A percentile compares a stretch with the other conserved stretches of the same genome.
Evolutionary conservation across 768 basidiomycete species (phyloP).

Genomic region (Trametes punicea): DNA sequence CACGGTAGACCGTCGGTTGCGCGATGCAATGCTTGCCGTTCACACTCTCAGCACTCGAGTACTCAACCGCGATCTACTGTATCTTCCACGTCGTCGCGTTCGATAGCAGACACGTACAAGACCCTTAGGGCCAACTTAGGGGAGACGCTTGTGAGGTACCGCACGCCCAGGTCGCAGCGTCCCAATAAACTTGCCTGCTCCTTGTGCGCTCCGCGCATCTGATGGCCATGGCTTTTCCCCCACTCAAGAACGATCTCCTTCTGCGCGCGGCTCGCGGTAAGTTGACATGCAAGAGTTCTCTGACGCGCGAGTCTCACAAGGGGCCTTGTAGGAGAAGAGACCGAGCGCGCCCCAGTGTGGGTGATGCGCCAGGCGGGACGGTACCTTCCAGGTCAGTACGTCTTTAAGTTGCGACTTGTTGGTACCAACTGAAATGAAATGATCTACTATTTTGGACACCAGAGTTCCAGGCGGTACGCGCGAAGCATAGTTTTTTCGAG

Average conservation of each 20-base stretch:
- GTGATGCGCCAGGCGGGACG: constrained; percentile 97
- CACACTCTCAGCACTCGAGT: constrained; percentile 2
- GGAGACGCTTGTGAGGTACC: not conserved
- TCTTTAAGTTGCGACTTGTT: not conserved
- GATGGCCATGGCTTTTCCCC: constrained; percentile 54
- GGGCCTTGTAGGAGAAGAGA: constrained; percentile 60
- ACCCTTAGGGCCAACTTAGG: not conserved
- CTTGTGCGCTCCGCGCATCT: not conserved
- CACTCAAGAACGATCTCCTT: constrained; percentile 82
- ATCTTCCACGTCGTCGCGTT: constrained; percentile 10
- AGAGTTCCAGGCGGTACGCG: constrained; percentile 90
- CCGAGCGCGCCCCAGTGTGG: constrained; percentile 95
- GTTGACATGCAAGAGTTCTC: constrained; percentile 11
- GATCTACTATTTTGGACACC: not conserved
- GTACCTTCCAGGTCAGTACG: constrained; percentile 80
- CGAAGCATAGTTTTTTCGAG: constrained; percentile 90
- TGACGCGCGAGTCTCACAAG: not conserved
- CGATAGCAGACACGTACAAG: constrained; percentile 3
- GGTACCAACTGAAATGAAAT: too few relatives aligned
- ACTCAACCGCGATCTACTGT: not conserved
- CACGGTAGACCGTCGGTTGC: constrained; percentile 14
- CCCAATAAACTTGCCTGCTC: not conserved
- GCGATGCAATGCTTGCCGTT: constrained; percentile 11
- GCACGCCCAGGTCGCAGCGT: not conserved
- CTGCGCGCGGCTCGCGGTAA: constrained; percentile 82